Conservation (phyloP, 2,329 filamentous ascomycete genomes). For the Neoascochyta sp. region DNA sequence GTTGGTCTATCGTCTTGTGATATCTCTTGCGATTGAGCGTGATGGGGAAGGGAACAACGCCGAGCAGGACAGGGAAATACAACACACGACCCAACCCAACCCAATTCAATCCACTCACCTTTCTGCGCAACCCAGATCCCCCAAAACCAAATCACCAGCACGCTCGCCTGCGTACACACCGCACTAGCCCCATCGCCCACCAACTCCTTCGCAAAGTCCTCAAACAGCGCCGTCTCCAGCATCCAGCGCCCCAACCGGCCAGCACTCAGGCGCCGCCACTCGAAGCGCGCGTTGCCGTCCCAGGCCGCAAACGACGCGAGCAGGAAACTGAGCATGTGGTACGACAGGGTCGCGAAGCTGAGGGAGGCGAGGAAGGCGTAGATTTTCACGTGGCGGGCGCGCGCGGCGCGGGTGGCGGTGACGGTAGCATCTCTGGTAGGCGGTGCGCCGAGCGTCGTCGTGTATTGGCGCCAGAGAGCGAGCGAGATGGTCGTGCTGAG, state of each 20-base stretch:
- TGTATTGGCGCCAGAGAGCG: slow-evolving; percentile 21
- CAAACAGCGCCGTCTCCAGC: slow-evolving; percentile 25
- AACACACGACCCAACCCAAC: too few relatives aligned
- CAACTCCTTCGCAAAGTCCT: slow-evolving; percentile 27
- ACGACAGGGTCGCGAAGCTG: slow-evolving; percentile 27
- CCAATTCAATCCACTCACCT: slow-evolving; percentile 17
- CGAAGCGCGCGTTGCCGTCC: slow-evolving; percentile 7
- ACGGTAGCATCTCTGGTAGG: slow-evolving; percentile 9
- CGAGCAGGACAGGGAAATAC: too few relatives aligned
- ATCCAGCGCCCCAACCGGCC: slow-evolving; percentile 27
- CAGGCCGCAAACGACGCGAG: slow-evolving; percentile 22
- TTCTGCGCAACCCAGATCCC: slow-evolving; percentile 26
- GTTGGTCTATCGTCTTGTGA: too few relatives aligned
- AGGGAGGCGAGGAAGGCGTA: slow-evolving; percentile 24
- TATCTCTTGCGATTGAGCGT: too few relatives aligned
- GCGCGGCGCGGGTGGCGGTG: slow-evolving; percentile 12
- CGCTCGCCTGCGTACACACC: slow-evolving; percentile 23
- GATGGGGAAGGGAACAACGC: too few relatives aligned
- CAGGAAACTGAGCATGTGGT: slow-evolving; percentile 33
- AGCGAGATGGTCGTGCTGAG: slow-evolving; percentile 14
- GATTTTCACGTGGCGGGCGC: slow-evolving; percentile 23
- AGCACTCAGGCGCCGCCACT: too few relatives aligned
- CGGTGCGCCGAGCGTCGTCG: slow-evolving; percentile 2
- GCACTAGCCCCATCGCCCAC: slow-evolving; percentile 22
- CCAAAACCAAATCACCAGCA: slow-evolving; percentile 31